These are phyloP conservation scores for Halophytophthora polymorphica DNA, from an alignment of 352 stramenopile genomes.

Conservation along the genomic window DNA sequence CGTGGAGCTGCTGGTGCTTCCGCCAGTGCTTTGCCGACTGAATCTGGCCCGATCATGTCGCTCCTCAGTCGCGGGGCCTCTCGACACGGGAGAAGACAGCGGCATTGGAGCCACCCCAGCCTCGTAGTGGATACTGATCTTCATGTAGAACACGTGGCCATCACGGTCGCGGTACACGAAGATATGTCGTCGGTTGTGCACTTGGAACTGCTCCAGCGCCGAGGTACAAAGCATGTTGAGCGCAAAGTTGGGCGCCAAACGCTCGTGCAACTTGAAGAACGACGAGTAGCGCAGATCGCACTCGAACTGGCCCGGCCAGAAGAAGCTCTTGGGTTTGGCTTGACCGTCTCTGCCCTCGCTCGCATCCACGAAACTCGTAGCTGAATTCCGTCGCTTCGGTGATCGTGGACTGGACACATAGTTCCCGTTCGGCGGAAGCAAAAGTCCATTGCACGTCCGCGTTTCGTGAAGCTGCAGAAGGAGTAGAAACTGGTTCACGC, in stretches of 20 bases:
- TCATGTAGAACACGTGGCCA: slow-evolving; percentile 89
- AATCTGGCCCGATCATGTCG: slow-evolving; percentile 24
- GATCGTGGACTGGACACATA: slow-evolving; percentile 39
- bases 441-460: slow-evolving; percentile 62
- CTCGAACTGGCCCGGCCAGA: slow-evolving; percentile 86
- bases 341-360: slow-evolving; percentile 11
- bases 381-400: slow-evolving; percentile 31
- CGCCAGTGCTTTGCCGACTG: slow-evolving; percentile 19
- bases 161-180: slow-evolving; percentile 86
- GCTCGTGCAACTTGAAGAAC: slow-evolving; percentile 79
- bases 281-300: slow-evolving; percentile 77
- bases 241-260: slow-evolving; percentile 70
- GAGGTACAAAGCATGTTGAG: slow-evolving; percentile 83
- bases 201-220: slow-evolving; percentile 86
- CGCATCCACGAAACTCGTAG: slow-evolving; percentile 21
- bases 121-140: slow-evolving; percentile 66
- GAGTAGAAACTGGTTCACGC: slow-evolving; percentile 84
- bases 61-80: slow-evolving; percentile 15
- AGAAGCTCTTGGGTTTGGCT: slow-evolving; percentile 44
- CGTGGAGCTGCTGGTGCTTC: slow-evolving; percentile 10
- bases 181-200: slow-evolving; percentile 84
- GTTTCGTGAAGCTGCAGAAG: slow-evolving; percentile 85
- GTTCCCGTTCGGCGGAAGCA: slow-evolving; percentile 48
- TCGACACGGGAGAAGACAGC: slow-evolving; percentile 3
- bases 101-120: slow-evolving; percentile 2